Percentiles rank a stretch among this genome's conserved stretches.
These are phyloP conservation scores for Rhynchosporium graminicola DNA, from an alignment of 2,329 filamentous ascomycete species.

Conservation along the genomic window DNA sequence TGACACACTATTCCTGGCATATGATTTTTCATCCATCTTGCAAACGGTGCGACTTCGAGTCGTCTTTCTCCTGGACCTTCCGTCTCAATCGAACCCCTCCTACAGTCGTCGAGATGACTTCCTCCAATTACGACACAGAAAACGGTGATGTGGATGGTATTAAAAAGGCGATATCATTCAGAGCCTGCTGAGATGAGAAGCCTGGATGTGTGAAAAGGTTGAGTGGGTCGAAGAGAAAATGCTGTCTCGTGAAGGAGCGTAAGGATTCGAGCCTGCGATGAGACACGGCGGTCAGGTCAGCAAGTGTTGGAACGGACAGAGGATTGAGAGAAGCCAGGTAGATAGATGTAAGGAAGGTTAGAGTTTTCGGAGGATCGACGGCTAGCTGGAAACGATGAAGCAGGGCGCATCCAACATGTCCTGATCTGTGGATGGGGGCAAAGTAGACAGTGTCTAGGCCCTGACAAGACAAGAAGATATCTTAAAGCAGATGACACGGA, in stretches of 20 bases:
- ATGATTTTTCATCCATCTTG: slow-evolving; percentile 34
- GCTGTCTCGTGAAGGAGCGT: slow-evolving; percentile 31
- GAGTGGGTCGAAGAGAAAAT: slow-evolving; percentile 27
- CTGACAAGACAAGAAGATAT: slow-evolving; percentile 6
- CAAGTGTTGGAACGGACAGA: slow-evolving; percentile 21
- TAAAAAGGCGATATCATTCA: slow-evolving; percentile 38
- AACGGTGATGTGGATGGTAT: slow-evolving; percentile 25
- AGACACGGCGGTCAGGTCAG: slow-evolving; percentile 27
- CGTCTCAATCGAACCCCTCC: slow-evolving; percentile 21
- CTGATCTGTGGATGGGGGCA: slow-evolving; percentile 14
- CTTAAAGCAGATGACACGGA: not conserved
- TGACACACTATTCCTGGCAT: slow-evolving; percentile 34
- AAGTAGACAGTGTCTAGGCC: not conserved
- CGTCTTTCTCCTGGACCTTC: slow-evolving; percentile 28
- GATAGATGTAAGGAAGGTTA: slow-evolving; percentile 15
- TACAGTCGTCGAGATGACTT: slow-evolving; percentile 13
- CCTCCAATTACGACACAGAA: slow-evolving; percentile 26
- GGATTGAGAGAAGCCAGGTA: slow-evolving; percentile 1
- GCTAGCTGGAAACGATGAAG: slow-evolving; percentile 25
- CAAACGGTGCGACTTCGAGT: slow-evolving; percentile 32
- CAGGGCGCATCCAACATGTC: slow-evolving; percentile 24
- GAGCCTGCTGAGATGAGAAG: slow-evolving; percentile 42
- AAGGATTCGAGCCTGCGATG: slow-evolving; percentile 34
- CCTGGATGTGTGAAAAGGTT: slow-evolving; percentile 23
- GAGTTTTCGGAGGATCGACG: slow-evolving; percentile 23